Conservation (phyloP, 2,329 filamentous ascomycete genomes). For the Fusarium sp. region DNA sequence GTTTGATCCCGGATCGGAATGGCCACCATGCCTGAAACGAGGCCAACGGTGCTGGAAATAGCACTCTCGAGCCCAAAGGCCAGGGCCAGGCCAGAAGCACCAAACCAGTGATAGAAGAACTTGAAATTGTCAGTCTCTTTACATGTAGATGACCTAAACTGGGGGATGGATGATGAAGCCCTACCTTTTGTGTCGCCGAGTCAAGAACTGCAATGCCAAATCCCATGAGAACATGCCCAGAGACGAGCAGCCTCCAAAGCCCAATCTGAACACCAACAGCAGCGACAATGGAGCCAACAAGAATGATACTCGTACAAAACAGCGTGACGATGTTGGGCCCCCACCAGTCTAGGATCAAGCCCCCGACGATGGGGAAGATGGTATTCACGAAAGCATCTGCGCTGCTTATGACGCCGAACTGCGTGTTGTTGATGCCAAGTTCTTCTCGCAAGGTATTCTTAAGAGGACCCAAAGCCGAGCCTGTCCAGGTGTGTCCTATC, state of each 20-base stretch:
- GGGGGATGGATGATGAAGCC: neutral
- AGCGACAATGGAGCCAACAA: conserved; percentile 38
- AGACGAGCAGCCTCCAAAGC: conserved; percentile 33
- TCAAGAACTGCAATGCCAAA: conserved; percentile 42
- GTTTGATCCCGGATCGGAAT: conserved; percentile 39
- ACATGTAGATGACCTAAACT: neutral
- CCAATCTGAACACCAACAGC: conserved; percentile 34
- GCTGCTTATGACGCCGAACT: conserved; percentile 42
- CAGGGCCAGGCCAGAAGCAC: conserved; percentile 36
- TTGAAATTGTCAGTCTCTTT: neutral
- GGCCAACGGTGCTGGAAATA: conserved; percentile 35
- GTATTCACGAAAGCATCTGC: conserved; percentile 44
- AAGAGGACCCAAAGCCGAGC: neutral
- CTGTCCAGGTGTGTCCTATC: neutral
- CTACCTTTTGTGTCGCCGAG: conserved; percentile 37
- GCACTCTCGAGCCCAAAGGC: conserved; percentile 42
- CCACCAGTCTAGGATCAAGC: conserved; percentile 43
- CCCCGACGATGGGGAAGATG: conserved; percentile 39
- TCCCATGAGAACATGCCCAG: conserved; percentile 40
- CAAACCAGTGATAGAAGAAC: conserved; percentile 46
- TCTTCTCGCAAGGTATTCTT: neutral
- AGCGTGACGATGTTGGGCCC: conserved; percentile 37
- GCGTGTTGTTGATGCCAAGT: conserved; percentile 39
- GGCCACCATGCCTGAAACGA: conserved; percentile 40
- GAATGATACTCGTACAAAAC: conserved; percentile 38